A percentile compares a stretch with the other conserved stretches of the same genome.
Evolutionary conservation across 148 eudicot species (phyloP).

Genomic region (Vaccinium myrtillus): DNA sequence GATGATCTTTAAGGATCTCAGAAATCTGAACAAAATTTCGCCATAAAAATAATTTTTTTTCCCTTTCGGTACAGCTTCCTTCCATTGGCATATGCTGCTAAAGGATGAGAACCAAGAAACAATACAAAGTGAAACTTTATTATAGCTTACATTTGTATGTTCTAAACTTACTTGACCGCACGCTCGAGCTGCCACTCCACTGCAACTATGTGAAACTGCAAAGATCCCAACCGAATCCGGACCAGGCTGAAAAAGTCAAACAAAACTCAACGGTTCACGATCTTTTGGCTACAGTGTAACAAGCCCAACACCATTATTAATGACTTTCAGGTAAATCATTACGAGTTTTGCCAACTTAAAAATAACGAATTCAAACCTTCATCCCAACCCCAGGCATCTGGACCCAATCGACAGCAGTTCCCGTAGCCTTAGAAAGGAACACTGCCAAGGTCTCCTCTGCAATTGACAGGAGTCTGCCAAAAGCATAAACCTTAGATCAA

Average conservation of each 20-base stretch:
- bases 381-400: constrained; percentile 99
- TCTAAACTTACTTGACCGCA: constrained; percentile 96
- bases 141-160: constrained; percentile 67
- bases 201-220: constrained; percentile 83
- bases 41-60: neutral
- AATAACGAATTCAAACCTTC: constrained; percentile 56
- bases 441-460: constrained; percentile 98
- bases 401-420: constrained; percentile 99
- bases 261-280: constrained; percentile 12
- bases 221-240: constrained; percentile 99
- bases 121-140: neutral
- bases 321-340: neutral
- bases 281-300: neutral
- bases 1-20: constrained; percentile 96
- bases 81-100: neutral
- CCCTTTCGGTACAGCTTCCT: neutral
- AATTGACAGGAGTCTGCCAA: constrained; percentile 79
- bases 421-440: constrained; percentile 99
- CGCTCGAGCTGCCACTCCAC: constrained; percentile 98
- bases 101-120: neutral
- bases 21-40: constrained; percentile 54
- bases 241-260: constrained; percentile 74
- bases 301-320: neutral
- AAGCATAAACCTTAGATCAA: constrained; percentile 4
- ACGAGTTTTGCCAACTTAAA: neutral